Percentiles rank a stretch among this genome's conserved stretches.
phyloP scores from a whole-genome alignment of 768 basidiomycete genomes.

The Bullera alba region DNA sequence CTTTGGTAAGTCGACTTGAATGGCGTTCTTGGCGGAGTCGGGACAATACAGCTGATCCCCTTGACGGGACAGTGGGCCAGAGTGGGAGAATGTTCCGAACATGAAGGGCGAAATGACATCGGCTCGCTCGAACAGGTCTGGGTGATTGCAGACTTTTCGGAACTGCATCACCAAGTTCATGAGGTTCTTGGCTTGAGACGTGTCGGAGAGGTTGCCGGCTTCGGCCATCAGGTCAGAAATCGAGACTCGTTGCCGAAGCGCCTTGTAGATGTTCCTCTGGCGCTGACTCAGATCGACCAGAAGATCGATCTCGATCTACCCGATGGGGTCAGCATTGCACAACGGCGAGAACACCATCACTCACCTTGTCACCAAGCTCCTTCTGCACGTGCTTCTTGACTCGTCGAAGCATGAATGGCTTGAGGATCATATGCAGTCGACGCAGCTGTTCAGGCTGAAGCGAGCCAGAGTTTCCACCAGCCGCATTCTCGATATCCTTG shows the following conservation, averaged over 20 bases:
- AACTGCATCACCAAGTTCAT: conserved; percentile 99
- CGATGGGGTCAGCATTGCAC: neutral
- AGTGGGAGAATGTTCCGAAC: conserved; percentile 71
- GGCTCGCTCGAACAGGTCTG: conserved; percentile 93
- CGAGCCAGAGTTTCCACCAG: conserved; percentile 74
- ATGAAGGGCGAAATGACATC: conserved; percentile 91
- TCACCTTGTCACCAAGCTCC: conserved; percentile 94
- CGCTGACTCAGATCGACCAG: conserved; percentile 89
- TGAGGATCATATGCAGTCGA: conserved; percentile 94
- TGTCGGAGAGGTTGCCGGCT: conserved; percentile 73
- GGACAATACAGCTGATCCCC: conserved; percentile 74
- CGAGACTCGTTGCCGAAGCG: conserved; percentile 83
- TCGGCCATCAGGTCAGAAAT: conserved; percentile 89
- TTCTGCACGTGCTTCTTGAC: conserved; percentile 99
- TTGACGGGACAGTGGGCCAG: conserved; percentile 76
- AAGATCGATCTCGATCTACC: conserved; percentile 89
- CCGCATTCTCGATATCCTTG: conserved; percentile 94
- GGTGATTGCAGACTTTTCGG: conserved; percentile 98
- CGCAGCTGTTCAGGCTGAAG: conserved; percentile 92
- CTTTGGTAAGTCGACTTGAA: conserved; percentile 67
- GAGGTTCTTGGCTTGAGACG: conserved; percentile 81
- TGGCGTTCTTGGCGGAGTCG: conserved; percentile 82
- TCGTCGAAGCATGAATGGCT: conserved; percentile 96
- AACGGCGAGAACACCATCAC: conserved; percentile 2
- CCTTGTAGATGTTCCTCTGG: conserved; percentile 82